Base-by-base conservation (phyloP, 179 eudicot species). In the Drosera spatulata region DNA sequence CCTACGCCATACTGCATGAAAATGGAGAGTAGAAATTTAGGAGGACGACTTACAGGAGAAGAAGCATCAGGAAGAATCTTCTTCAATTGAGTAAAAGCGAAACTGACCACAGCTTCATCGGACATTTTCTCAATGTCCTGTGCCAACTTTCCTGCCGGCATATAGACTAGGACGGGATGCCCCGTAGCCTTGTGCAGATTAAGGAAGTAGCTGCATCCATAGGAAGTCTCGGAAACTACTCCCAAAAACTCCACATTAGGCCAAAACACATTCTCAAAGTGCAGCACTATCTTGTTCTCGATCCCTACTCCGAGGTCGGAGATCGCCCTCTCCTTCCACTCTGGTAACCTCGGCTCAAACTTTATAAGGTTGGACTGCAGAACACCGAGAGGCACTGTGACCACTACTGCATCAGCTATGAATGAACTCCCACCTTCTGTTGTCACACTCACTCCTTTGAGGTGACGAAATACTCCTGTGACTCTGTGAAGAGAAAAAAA, bases 201-300 rank as follows among this genome's bases (percentile, higher is more conserved):
- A 60, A 91, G 85, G 69, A 91, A 91, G 79, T 88, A 91, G 67
- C 98, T 88, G 69, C 98, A 91, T 7, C 69, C 91, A 60, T 91
- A 84, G 6, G 98, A 78, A 39, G 86, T 82, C 46, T 88, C 91
- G 2, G 98, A 85, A 80, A 91, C 98, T 40, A 91, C 98, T 59
- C 98, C 98, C 61, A 91, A 61, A 73, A 88, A 91, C 83, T 91
- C 98, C 44, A 91, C 98, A 69, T 88, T 91, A 37, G 98, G 98
- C 96, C 96, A 91, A 72, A 91, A 91, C 13, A 91, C 96, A 63
- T 79, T 75, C 54, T 84, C 88, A 66, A 91, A 91, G 77, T 88
- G 94, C 80, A 91, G 59, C 33, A 85, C 52, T 54, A 91, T 88
- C 71, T 91, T 91, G 68, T 91, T 91, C 77, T 91, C 98, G 38